Evolutionary conservation across 1,284 basidiomycete species (phyloP), one percentile per base, ranked within the genome.

Genomic region (Boletus smithii): DNA sequence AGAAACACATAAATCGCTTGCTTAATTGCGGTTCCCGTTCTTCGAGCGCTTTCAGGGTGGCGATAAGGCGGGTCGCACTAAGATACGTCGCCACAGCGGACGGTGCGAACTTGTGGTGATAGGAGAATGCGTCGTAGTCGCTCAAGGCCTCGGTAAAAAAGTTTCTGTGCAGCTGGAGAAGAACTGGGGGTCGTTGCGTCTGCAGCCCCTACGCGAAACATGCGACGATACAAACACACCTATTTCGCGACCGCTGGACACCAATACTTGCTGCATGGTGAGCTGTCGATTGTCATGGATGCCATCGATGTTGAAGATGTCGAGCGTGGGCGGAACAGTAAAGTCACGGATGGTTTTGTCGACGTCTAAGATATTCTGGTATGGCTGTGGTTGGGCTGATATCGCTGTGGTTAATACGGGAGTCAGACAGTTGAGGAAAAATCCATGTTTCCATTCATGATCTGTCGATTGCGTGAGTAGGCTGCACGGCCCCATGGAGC

Each of bases 1-100:
- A 88, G 56, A 88, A 79, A 67, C 85, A 83, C 69, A 87, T 79
- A 64, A 86, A 82, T 30, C 87, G 75, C 53, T 78, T 79, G 48
- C 81, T 81, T 35, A 88, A 67, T 42, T 76, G 71, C 10, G 79
- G 76, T 59, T 86, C 80, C 48, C 78, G 74, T 26, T 79, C 74
- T 60, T 80, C 81, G 14, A 87, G 63, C 44, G 71, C 74, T 57
- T 80, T 78, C 36, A 86, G 68, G 10, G 82, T 74, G 34, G 75
- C 73, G 44, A 87, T 81, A 51, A 87, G 72, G 20, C 75, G 79
- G 42, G 80, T 77, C 6, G 83, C 80, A 44, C 79, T 76, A 31
- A 80, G 76, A 63, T 82, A 85, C 5, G 83, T 85, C 7, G 85
- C 85, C 10, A 88, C 67, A 3, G 85, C 83, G 2, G 85, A 88